Evolutionary conservation across 148 eudicot genomes (phyloP).

Genomic region (Arbutus unedo): DNA sequence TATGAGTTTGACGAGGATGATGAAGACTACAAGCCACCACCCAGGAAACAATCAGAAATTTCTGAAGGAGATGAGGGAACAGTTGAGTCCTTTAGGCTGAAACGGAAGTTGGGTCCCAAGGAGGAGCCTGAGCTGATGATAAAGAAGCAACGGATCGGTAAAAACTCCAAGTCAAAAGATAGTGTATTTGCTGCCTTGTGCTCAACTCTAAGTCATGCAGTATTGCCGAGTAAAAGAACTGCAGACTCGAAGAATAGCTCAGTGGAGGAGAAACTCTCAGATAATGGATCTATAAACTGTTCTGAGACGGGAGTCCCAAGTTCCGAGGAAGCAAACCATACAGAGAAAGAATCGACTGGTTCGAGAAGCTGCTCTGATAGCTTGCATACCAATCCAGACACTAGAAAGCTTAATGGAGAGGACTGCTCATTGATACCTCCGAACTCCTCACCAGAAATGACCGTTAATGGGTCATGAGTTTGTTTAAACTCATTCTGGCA

Average conservation of each 20-base stretch:
- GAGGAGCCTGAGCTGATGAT: conserved; percentile 53
- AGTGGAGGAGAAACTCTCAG: conserved; percentile 32
- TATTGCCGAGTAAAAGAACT: conserved; percentile 61
- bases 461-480: conserved; percentile 65
- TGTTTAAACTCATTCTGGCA: neutral
- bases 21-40: conserved; percentile 91
- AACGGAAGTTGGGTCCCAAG: conserved; percentile 53
- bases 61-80: conserved; percentile 66
- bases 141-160: conserved; percentile 54
- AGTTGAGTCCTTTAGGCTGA: conserved; percentile 48
- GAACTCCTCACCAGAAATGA: conserved; percentile 60
- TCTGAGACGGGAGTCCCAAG: conserved; percentile 25
- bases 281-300: conserved; percentile 30
- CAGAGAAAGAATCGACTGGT: conserved; percentile 26
- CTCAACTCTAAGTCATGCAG: conserved; percentile 66
- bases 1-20: conserved; percentile 96
- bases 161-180: conserved; percentile 50
- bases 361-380: conserved; percentile 31
- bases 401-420: conserved; percentile 36
- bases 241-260: conserved; percentile 31
- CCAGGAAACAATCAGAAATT: conserved; percentile 48
- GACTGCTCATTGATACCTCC: conserved; percentile 43
- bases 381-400: conserved; percentile 34
- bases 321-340: conserved; percentile 24
- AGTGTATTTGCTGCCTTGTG: conserved; percentile 72